A percentile compares a stretch with the other conserved stretches of the same genome.
Evolutionary conservation across 2,329 filamentous ascomycete genomes (phyloP).

Genomic region (Pseudogymnoascus sp.): DNA sequence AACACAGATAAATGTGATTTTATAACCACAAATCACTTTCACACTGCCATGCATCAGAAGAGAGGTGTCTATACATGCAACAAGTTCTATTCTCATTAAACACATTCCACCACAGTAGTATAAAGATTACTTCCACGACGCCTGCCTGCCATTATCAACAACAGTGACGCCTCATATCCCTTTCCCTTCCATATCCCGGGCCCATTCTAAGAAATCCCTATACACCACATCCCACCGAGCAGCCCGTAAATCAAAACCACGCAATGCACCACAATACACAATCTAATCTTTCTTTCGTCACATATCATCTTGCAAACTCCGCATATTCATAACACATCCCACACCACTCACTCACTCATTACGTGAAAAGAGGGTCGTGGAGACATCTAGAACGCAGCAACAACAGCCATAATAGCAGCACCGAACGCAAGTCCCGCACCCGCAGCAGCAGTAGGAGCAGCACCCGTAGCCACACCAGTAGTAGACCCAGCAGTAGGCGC

Average conservation of each 20-base stretch:
- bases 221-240: background rate
- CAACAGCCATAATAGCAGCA: conserved; percentile 7
- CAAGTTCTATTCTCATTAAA: background rate
- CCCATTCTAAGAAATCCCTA: background rate
- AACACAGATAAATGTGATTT: background rate
- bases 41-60: background rate
- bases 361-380: background rate
- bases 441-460: background rate
- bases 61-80: background rate
- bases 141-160: conserved; percentile 8
- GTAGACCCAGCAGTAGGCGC: background rate
- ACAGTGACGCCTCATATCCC: background rate
- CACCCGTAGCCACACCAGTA: background rate
- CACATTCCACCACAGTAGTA: background rate
- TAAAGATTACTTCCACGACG: background rate
- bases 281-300: background rate
- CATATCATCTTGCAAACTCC: background rate
- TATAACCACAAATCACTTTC: background rate
- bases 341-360: background rate
- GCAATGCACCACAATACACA: background rate
- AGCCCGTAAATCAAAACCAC: background rate
- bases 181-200: background rate
- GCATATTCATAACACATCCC: background rate
- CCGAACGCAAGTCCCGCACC: background rate
- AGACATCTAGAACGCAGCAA: conserved; percentile 5